Percentiles rank a stretch among this genome's conserved stretches.
Conservation (phyloP, 2,329 filamentous ascomycete genomes). For the Chrysoporthe austroafricana region DNA sequence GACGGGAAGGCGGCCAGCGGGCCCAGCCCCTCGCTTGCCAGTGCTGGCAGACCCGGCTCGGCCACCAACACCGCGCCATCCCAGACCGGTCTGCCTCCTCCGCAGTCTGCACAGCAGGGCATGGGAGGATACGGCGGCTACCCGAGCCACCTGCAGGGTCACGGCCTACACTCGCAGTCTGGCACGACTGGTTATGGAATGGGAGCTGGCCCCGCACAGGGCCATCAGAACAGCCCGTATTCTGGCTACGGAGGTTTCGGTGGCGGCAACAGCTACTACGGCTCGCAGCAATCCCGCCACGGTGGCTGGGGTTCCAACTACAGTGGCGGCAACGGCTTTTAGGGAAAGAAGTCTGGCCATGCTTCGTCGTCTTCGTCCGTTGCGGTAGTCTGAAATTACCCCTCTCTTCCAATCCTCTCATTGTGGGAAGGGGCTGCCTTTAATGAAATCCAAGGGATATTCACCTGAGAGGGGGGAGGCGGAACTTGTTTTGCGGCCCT, state of each 20-base stretch:
- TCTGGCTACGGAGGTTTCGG: slow-evolving; percentile 57
- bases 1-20: slow-evolving; percentile 58
- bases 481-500: slow-evolving; percentile 1
- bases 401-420: neutral
- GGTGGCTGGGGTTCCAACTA: slow-evolving; percentile 65
- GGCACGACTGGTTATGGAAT: slow-evolving; percentile 56
- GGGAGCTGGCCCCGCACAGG: slow-evolving; percentile 53
- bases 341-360: slow-evolving; percentile 19
- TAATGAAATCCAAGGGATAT: slow-evolving; percentile 19
- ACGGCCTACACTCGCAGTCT: slow-evolving; percentile 54
- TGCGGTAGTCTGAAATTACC: slow-evolving; percentile 16
- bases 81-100: slow-evolving; percentile 58
- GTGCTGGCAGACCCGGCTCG: slow-evolving; percentile 61
- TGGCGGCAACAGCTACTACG: slow-evolving; percentile 50
- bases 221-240: slow-evolving; percentile 59
- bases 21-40: slow-evolving; percentile 60
- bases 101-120: slow-evolving; percentile 56
- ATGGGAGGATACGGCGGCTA: slow-evolving; percentile 61
- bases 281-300: slow-evolving; percentile 50
- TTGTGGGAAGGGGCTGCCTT: slow-evolving; percentile 12
- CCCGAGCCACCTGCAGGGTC: slow-evolving; percentile 57
- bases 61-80: slow-evolving; percentile 58
- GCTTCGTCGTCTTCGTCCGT: slow-evolving; percentile 18
- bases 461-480: slow-evolving; percentile 8
- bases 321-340: slow-evolving; percentile 31